phyloP scores from a whole-genome alignment of 495 filamentous ascomycete species.

The Lophium mytilinum region DNA sequence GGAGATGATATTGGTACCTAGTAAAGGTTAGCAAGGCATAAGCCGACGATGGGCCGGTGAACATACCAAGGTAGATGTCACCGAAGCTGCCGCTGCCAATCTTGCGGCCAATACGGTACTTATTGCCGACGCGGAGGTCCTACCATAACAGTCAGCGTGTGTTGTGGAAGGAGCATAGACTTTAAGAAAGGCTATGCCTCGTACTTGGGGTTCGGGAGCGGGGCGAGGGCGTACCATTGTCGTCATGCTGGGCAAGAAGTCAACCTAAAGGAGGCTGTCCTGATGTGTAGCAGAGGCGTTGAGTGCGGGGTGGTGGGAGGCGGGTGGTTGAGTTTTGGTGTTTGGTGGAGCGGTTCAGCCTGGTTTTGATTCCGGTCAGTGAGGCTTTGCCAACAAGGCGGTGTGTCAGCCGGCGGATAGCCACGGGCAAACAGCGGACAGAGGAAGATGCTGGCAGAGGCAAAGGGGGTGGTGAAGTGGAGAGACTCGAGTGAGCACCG shows the following conservation, averaged over 20 bases:
- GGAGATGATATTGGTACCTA: conserved; percentile 98
- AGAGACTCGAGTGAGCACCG: not conserved
- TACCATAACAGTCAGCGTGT: conserved; percentile 31
- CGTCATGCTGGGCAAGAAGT: conserved; percentile 21
- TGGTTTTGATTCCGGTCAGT: conserved; percentile 26
- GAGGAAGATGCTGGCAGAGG: not conserved
- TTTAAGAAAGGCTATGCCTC: not conserved
- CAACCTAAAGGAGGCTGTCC: conserved; percentile 23
- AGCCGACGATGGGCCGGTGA: not conserved
- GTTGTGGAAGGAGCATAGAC: not conserved
- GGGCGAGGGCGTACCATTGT: conserved; percentile 26
- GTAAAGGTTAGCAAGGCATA: conserved; percentile 1
- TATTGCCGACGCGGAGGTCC: conserved; percentile 99
- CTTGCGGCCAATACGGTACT: conserved; percentile 99
- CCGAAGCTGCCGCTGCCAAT: conserved; percentile 98
- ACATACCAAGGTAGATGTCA: conserved; percentile 92
- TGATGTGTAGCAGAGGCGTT: conserved; percentile 2
- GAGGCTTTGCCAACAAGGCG: conserved; percentile 28
- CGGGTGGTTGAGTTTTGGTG: not conserved
- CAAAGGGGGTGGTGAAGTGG: not conserved
- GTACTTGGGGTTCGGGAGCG: conserved; percentile 12
- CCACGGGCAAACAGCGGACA: conserved; percentile 1
- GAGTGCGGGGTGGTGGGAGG: not conserved
- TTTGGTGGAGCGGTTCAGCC: conserved; percentile 19
- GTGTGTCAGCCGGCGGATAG: conserved; percentile 16